Evolutionary conservation across 768 basidiomycete species (phyloP).

Genomic region (Flagelloscypha sp.): DNA sequence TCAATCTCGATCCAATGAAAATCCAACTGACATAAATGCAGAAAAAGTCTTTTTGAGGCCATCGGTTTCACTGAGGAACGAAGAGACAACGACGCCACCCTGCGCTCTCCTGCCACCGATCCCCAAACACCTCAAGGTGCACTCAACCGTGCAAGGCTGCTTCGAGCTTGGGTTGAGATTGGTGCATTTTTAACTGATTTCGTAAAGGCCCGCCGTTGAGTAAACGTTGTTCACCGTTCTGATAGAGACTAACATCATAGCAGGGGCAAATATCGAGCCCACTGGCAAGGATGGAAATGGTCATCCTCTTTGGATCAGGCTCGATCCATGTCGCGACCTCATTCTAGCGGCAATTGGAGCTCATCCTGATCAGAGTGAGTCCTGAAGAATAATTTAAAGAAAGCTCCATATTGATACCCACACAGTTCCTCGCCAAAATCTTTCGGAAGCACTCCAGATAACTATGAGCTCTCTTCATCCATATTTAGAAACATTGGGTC

Average conservation of each 20-base stretch:
- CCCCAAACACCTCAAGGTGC: constrained; percentile 34
- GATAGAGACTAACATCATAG: too few species aligned
- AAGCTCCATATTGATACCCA: not conserved
- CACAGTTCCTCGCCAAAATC: constrained; percentile 4
- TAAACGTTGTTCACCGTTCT: too few species aligned
- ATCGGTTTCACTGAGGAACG: constrained; percentile 34
- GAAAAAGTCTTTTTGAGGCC: constrained; percentile 36
- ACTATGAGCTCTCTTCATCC: not conserved
- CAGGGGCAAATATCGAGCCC: too few species aligned
- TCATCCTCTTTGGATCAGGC: too few species aligned
- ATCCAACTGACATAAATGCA: constrained; percentile 12
- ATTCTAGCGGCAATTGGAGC: constrained; percentile 69
- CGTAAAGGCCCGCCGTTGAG: too few species aligned
- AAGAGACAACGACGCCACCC: constrained; percentile 31
- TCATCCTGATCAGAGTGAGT: constrained; percentile 68
- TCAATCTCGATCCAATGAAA: not conserved
- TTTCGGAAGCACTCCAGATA: not conserved
- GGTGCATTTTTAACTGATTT: constrained; percentile 59
- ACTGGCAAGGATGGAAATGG: too few species aligned
- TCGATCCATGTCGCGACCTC: too few species aligned
- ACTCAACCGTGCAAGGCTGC: constrained; percentile 49
- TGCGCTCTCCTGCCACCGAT: constrained; percentile 52
- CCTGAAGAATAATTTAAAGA: too few species aligned
- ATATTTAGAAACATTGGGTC: constrained; percentile 1
- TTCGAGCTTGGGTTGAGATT: constrained; percentile 77